Percentiles rank a stretch among this genome's conserved stretches.
phyloP scores from a whole-genome alignment of 768 basidiomycete genomes.

The Clavaria fumosa region DNA sequence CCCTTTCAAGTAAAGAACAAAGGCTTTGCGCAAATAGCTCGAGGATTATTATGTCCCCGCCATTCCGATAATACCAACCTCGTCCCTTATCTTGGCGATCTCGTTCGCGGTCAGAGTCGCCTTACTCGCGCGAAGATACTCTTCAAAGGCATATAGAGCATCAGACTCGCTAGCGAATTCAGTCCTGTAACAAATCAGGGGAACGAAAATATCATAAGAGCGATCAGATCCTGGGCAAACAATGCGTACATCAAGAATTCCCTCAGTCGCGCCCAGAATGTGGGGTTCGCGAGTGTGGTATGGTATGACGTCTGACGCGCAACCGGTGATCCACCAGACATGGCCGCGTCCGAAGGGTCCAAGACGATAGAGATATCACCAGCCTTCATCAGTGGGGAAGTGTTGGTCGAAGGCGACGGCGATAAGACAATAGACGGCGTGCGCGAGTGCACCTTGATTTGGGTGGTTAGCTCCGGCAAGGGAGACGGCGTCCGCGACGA shows the following conservation, averaged over 20 bases:
- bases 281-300: slow-evolving; percentile 52
- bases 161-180: slow-evolving; percentile 54
- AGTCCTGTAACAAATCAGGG: slow-evolving; percentile 22
- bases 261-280: slow-evolving; percentile 64
- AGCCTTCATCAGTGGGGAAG: slow-evolving; percentile 25
- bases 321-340: slow-evolving; percentile 24
- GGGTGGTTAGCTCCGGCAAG: slow-evolving; percentile 15
- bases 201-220: background rate
- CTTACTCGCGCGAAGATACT: slow-evolving; percentile 73
- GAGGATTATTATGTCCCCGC: slow-evolving; percentile 43
- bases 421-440: slow-evolving; percentile 70
- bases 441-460: slow-evolving; percentile 40
- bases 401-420: slow-evolving; percentile 47
- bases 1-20: background rate
- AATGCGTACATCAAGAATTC: slow-evolving; percentile 39
- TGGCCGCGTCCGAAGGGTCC: slow-evolving; percentile 33
- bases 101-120: slow-evolving; percentile 67
- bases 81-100: slow-evolving; percentile 85
- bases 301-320: slow-evolving; percentile 45
- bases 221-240: background rate
- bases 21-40: background rate
- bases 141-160: slow-evolving; percentile 64
- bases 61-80: slow-evolving; percentile 80
- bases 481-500: slow-evolving; percentile 16
- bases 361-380: slow-evolving; percentile 54